Evolutionary conservation across 768 basidiomycete species (phyloP).

Genomic region (Hemileccinum rubropunctum): DNA sequence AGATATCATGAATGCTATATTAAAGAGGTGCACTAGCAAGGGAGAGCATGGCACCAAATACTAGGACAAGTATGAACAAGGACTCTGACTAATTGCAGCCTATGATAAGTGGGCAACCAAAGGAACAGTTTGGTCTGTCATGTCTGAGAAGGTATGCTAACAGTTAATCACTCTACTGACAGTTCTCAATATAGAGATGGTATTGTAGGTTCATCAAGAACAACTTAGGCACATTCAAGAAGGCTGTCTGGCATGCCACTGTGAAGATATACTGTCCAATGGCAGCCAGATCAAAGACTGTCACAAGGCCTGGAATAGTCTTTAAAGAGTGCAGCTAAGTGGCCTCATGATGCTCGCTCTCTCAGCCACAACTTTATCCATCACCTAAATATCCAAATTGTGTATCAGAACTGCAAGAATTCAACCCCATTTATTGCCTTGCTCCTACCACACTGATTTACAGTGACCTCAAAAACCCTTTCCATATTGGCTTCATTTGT

Average conservation of each 20-base stretch:
- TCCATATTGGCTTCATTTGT: no score
- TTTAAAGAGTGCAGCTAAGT: constrained; percentile 19
- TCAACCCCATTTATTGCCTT: neutral
- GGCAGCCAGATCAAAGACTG: no score
- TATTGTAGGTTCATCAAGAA: no score
- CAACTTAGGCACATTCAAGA: no score
- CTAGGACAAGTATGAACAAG: constrained; percentile 17
- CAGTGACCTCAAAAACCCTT: no score
- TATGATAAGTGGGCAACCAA: no score
- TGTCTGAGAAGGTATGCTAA: no score
- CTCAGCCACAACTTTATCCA: constrained; percentile 24
- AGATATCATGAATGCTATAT: constrained; percentile 10
- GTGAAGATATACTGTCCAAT: no score
- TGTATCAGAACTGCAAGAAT: neutral
- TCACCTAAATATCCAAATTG: constrained; percentile 17
- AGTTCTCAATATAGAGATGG: no score
- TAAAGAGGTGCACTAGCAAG: constrained; percentile 7
- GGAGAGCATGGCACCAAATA: constrained; percentile 11
- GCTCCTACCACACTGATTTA: neutral
- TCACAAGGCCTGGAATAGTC: constrained; percentile 23
- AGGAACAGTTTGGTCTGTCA: no score
- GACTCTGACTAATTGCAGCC: no score
- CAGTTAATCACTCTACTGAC: no score
- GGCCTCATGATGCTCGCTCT: constrained; percentile 17
- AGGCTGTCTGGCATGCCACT: constrained; percentile 22